A percentile compares a stretch with the other conserved stretches of the same genome.
Conservation (phyloP, 441 rosid species). For the Brassica balearica region DNA sequence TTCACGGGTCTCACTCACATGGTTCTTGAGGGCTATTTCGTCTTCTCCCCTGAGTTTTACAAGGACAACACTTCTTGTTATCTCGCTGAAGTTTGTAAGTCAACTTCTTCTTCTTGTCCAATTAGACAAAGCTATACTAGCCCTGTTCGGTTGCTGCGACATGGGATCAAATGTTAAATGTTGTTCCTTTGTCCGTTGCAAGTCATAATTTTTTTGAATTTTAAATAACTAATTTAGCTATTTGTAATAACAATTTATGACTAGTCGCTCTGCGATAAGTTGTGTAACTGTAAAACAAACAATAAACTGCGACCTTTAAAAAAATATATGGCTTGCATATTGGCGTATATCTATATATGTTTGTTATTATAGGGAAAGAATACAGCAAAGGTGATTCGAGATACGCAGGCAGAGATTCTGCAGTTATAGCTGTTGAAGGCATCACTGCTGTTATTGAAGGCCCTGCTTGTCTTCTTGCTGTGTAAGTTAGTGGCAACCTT, state of each 20-base stretch:
- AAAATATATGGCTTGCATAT: no score
- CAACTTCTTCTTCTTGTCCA: neutral
- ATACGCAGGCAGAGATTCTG: slow-evolving; percentile 82
- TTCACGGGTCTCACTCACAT: slow-evolving; percentile 92
- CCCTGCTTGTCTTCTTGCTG: slow-evolving; percentile 77
- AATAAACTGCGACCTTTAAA: no score
- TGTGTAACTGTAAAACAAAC: neutral
- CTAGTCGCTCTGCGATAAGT: neutral
- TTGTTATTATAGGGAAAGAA: slow-evolving; percentile 72
- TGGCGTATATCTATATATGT: neutral
- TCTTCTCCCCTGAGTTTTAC: slow-evolving; percentile 83
- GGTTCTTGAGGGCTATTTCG: slow-evolving; percentile 89
- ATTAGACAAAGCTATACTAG: neutral
- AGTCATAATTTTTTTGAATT: no score
- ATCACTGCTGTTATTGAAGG: slow-evolving; percentile 87
- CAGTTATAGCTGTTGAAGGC: slow-evolving; percentile 78
- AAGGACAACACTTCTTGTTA: slow-evolving; percentile 70
- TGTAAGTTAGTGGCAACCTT: slow-evolving; percentile 52
- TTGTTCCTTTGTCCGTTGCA: no score
- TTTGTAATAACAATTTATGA: no score
- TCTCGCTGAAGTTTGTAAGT: slow-evolving; percentile 95
- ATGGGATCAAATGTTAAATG: no score
- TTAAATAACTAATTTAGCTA: no score
- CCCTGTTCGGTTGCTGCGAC: no score
- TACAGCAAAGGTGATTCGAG: slow-evolving; percentile 98